phyloP scores from a whole-genome alignment of 1,284 basidiomycete species.

The Pholiota adiposa region DNA sequence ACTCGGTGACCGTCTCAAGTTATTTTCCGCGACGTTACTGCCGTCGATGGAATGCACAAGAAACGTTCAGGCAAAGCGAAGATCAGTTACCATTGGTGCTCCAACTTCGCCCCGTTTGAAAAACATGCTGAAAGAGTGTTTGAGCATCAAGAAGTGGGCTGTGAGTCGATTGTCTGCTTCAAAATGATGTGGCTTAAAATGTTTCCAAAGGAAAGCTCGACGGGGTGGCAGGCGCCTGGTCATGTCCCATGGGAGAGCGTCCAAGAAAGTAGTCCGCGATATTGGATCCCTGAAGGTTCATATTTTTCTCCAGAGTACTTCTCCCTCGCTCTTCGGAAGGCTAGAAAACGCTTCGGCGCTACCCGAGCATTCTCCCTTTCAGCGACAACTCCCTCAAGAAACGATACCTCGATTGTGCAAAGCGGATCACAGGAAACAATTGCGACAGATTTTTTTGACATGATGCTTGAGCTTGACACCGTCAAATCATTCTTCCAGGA shows the following conservation, averaged over 20 bases:
- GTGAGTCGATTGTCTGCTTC: constrained; percentile 40
- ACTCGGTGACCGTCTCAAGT: constrained; percentile 26
- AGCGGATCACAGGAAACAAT: constrained; percentile 32
- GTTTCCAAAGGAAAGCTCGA: constrained; percentile 29
- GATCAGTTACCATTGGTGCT: constrained; percentile 38
- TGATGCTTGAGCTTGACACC: constrained; percentile 43
- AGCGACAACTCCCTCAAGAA: neutral
- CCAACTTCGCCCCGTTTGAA: constrained; percentile 59
- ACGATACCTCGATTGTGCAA: neutral
- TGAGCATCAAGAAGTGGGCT: constrained; percentile 55
- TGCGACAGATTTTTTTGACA: constrained; percentile 44
- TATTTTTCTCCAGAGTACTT: constrained; percentile 47
- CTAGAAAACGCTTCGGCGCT: constrained; percentile 18
- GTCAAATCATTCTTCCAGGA: constrained; percentile 44
- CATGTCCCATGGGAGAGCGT: constrained; percentile 51
- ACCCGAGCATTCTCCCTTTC: constrained; percentile 27
- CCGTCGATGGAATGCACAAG: constrained; percentile 2
- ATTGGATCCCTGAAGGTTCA: constrained; percentile 60
- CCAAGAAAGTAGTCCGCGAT: constrained; percentile 26
- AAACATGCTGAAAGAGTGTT: constrained; percentile 51
- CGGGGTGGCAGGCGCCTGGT: constrained; percentile 38
- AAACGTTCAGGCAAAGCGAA: neutral
- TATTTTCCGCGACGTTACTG: constrained; percentile 19
- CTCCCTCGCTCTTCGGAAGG: constrained; percentile 30
- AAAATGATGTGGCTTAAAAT: constrained; percentile 1